phyloP scores from a whole-genome alignment of 2,329 filamentous ascomycete species.

The Cyclaneusma minus region DNA sequence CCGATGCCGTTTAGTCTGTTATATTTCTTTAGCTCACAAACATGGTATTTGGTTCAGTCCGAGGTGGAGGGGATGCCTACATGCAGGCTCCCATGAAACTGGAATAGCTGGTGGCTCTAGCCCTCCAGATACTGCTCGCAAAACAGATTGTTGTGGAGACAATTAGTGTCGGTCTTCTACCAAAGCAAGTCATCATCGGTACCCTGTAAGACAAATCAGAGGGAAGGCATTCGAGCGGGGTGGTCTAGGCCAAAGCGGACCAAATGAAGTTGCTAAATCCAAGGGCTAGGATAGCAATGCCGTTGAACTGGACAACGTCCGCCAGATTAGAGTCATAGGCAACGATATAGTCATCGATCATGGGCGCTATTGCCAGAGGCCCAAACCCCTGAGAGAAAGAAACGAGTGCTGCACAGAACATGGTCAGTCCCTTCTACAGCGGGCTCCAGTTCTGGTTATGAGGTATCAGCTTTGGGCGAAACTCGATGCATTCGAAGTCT shows the following conservation, averaged over 20 bases:
- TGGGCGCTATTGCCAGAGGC: conserved; percentile 29
- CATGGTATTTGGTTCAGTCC: background rate
- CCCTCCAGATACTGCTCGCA: conserved; percentile 32
- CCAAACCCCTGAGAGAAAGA: conserved; percentile 26
- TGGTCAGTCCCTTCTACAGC: conserved; percentile 26
- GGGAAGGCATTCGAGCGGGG: too few relatives aligned
- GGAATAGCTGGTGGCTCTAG: conserved; percentile 37
- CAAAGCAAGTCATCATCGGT: conserved; percentile 29
- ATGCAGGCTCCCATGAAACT: conserved; percentile 49
- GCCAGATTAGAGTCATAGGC: conserved; percentile 36
- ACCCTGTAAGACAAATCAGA: conserved; percentile 30
- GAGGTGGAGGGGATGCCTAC: conserved; percentile 6
- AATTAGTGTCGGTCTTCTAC: conserved; percentile 31
- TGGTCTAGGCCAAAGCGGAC: too few relatives aligned
- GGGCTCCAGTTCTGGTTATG: conserved; percentile 28
- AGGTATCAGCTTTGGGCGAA: background rate
- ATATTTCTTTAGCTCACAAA: conserved; percentile 1
- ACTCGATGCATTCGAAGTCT: too few relatives aligned
- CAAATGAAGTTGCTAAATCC: conserved; percentile 36
- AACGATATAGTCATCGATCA: conserved; percentile 42
- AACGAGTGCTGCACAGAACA: conserved; percentile 20
- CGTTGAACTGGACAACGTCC: conserved; percentile 32
- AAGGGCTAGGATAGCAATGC: conserved; percentile 30
- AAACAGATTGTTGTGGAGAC: conserved; percentile 27
- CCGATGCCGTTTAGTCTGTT: conserved; percentile 39